Base-by-base conservation (phyloP, 2,329 filamentous ascomycete genomes). In the Epichloe hybrida region DNA sequence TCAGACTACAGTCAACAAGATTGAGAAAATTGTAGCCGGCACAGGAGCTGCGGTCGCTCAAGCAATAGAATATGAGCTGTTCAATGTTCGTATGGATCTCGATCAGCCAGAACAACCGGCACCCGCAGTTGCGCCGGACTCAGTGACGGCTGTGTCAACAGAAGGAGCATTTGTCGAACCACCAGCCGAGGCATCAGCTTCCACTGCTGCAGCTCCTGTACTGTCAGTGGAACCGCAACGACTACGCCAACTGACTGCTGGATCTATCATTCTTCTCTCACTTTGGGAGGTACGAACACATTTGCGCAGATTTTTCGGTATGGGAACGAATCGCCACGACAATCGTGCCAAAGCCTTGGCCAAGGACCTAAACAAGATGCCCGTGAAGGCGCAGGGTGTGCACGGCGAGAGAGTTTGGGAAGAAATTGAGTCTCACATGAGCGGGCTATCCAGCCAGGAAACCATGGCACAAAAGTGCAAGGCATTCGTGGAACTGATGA, bases 201-300 rank as follows among this genome's bases (percentile, higher is more conserved):
- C 15, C 20, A 35, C 35, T 27, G 20, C 13, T 27, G 27, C 58
- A 38, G 53, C 52, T 15, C 49, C 57, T 37, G 46, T 55, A 35
- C 49, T 60, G 45, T 58, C 56, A 11, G 62, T 84, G 17, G 75
- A 86, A 46, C 69, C 69, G 3, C 63, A 63, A 41, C 79, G 83
- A 4, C 72, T 97, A 40, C 80, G 81, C 39, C 80, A 86, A 56
- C 72, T 97, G 20, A 77, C 89, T 0, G 77, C 83, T 1, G 83
- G 84, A 0, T 85, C 88, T 1, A 85, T 90, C 61, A 84, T 94
- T 34, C 73, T 97, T 5, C 80, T 86, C 2, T 81, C 84, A 60
- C 71, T 95, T 9, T 97, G 90, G 87, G 90, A 95, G 64, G 83
- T 86, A 3, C 82, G 91, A 34, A 86, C 83, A 0, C 84, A 88